Evolutionary conservation across 495 filamentous ascomycete species (phyloP), one percentile per base, ranked within the genome.

Genomic region (Schizothecium vesticola): DNA sequence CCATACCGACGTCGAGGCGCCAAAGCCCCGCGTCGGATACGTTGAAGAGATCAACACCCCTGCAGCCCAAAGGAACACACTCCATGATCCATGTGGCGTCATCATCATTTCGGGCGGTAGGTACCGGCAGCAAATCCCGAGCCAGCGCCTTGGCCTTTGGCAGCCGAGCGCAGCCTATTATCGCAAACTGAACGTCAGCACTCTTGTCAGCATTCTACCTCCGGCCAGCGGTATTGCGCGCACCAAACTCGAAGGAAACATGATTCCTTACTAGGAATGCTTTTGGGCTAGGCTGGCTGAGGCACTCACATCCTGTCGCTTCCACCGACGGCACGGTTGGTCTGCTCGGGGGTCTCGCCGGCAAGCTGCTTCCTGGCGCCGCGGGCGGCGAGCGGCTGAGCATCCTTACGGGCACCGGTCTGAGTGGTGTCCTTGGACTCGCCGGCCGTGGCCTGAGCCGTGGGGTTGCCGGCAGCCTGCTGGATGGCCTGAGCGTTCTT

Each of bases 241-340:
- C 88, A 92, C 87, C 85, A 90, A 90, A 93, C 89, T 90, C 88
- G 90, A 90, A 90, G 87, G 88, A 89, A 87, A 81, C 84, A 83
- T 85, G 83, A 89, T 90, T 92, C 89, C 92, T 94, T 95, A 94
- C 92, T 90, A 92, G 91, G 91, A 92, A 92, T 91, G 86, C 85
- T 84, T 84, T 87, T 80, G 81, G 80, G 78, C 78, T 79, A 83
- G 76, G 77, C 78, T 83, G 75, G 78, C 82, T 66, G 65, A 86
- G 85, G 86, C 86, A 96, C 95, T 97, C 92, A 99, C 95, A 99
- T 98, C 91, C 95, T 91, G 84, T 95, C 92, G 86, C 92, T 95
- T 79, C 91, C 91, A 81, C 91, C 91, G 78, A 94, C 87, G 83
- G 90, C 91, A 83, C 92, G 89, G 86, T 88, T 92, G 82, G 91